Evolutionary conservation across 345 rosid genomes (phyloP).

Genomic region (Eucalyptus marginata): DNA sequence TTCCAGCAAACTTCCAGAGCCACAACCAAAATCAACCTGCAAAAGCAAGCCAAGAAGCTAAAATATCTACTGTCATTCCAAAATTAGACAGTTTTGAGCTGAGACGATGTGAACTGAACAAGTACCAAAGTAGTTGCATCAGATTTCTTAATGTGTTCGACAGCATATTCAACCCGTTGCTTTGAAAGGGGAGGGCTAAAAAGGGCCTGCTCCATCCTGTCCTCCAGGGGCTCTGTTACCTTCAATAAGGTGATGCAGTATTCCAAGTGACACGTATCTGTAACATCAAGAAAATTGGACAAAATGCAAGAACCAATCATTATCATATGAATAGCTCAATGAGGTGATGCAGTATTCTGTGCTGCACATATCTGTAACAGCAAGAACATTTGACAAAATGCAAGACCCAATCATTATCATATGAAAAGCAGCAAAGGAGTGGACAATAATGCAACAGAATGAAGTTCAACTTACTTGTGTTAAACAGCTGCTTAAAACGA

Average conservation of each 20-base stretch:
- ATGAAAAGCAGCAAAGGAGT: not conserved
- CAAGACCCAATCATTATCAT: not conserved
- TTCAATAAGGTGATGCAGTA: conserved; percentile 39
- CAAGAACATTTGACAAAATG: not conserved
- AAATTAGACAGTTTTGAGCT: not conserved
- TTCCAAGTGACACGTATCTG: conserved; percentile 23
- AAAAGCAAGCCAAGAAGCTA: not conserved
- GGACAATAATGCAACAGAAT: not conserved
- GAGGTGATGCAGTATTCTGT: conserved; percentile 20
- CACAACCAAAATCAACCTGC: conserved; percentile 92
- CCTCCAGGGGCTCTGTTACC: conserved; percentile 71
- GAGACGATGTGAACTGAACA: not conserved
- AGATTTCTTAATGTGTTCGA: conserved; percentile 63
- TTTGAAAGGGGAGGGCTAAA: conserved; percentile 93
- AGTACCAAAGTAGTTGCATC: conserved; percentile 63
- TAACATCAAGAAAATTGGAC: not conserved
- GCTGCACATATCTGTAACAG: not conserved
- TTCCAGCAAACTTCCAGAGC: conserved; percentile 84
- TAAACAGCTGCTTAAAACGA: not conserved
- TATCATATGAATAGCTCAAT: conserved; percentile 4
- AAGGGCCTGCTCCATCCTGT: conserved; percentile 91
- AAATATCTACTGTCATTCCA: not conserved
- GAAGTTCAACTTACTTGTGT: not conserved
- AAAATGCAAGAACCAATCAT: not conserved
- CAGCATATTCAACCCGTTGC: conserved; percentile 89